phyloP scores from a whole-genome alignment of 2,329 filamentous ascomycete genomes.

The Cercospora brassicicola region DNA sequence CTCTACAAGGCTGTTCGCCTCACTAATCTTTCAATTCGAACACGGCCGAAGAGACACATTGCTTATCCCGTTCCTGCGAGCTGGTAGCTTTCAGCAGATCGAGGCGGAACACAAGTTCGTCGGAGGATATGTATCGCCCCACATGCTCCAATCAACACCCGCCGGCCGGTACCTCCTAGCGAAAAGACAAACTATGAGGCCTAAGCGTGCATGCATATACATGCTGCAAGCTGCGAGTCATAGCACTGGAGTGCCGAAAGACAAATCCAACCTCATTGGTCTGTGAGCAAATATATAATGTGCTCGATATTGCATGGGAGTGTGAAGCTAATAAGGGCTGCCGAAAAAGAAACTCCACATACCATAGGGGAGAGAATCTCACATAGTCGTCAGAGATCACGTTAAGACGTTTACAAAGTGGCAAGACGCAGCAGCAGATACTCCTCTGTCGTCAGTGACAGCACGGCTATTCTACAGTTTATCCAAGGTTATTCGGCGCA shows the following conservation, averaged over 20 bases:
- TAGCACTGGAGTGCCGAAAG: neutral
- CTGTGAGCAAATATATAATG: neutral
- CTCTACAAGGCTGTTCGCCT: neutral
- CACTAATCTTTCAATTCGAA: neutral
- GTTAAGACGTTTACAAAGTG: neutral
- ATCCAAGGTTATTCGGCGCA: neutral
- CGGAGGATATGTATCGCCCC: neutral
- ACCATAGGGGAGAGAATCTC: neutral
- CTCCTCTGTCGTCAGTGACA: neutral
- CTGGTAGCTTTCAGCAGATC: neutral
- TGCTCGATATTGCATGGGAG: neutral
- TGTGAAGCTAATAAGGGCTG: neutral
- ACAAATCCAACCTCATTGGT: neutral
- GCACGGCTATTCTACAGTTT: neutral
- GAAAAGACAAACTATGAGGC: neutral
- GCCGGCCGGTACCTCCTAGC: neutral
- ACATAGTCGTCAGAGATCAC: neutral
- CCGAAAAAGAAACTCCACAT: neutral
- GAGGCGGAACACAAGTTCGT: neutral
- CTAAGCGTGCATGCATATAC: neutral
- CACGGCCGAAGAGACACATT: neutral
- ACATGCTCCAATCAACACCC: neutral
- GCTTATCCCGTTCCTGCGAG: neutral
- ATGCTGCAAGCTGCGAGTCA: neutral
- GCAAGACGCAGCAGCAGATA: too few relatives aligned